phyloP scores from a whole-genome alignment of 23 red algal genomes.

The Chondrus crispus region DNA sequence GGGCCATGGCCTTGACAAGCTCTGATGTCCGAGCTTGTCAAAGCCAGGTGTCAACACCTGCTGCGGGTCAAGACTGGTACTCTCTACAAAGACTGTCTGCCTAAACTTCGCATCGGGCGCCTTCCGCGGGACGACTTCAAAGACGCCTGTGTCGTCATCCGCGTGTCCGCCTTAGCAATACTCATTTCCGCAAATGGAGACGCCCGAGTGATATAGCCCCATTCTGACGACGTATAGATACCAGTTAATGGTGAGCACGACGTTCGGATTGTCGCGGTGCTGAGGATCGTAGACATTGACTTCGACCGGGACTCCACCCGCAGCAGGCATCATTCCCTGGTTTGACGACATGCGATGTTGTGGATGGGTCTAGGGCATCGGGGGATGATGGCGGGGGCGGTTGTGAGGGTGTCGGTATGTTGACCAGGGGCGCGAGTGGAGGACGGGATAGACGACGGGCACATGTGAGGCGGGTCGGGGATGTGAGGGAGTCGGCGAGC shows the following conservation, averaged over 20 bases:
- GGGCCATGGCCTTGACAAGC: slow-evolving; percentile 49
- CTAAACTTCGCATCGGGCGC: slow-evolving; percentile 73
- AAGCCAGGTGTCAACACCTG: too few relatives aligned
- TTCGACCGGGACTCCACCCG: too few relatives aligned
- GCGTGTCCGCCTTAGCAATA: slow-evolving; percentile 76
- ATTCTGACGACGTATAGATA: slow-evolving; percentile 51
- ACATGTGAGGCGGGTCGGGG: too few relatives aligned
- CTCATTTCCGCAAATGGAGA: slow-evolving; percentile 63
- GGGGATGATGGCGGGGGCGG: too few relatives aligned
- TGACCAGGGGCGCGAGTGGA: too few relatives aligned
- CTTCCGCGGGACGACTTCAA: slow-evolving; percentile 35
- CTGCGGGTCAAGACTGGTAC: not conserved
- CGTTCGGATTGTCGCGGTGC: slow-evolving; percentile 43
- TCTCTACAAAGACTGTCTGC: slow-evolving; percentile 48
- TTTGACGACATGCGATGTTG: too few relatives aligned
- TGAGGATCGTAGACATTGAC: slow-evolving; percentile 81
- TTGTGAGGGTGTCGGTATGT: too few relatives aligned
- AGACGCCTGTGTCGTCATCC: slow-evolving; percentile 51
- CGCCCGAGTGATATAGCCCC: slow-evolving; percentile 71
- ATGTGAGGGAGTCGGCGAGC: too few relatives aligned
- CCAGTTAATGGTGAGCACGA: slow-evolving; percentile 46
- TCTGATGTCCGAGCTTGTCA: too few relatives aligned
- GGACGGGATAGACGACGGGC: too few relatives aligned
- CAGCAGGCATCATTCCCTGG: too few relatives aligned
- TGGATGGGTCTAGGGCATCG: too few relatives aligned